phyloP scores from a whole-genome alignment of 805 yeast genomes.

The Metschnikowia orientalis region DNA sequence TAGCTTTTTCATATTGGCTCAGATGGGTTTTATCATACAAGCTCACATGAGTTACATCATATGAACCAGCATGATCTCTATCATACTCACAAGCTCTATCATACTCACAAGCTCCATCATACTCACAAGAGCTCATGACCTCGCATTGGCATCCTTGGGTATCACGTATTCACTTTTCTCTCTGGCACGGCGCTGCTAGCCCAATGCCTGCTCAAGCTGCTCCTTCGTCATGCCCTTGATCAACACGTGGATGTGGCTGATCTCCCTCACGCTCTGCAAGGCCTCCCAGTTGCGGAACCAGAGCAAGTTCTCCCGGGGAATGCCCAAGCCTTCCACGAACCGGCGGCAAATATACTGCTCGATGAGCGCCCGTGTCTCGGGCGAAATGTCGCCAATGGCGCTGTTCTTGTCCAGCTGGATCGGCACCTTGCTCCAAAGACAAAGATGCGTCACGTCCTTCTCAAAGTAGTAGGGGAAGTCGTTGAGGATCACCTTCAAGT shows the following conservation, averaged over 20 bases:
- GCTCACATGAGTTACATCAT: too few species aligned
- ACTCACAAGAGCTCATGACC: too few species aligned
- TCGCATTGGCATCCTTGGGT: too few species aligned
- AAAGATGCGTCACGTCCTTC: slow-evolving; percentile 48
- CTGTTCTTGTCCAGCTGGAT: slow-evolving; percentile 50
- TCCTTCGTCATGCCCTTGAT: slow-evolving; percentile 37
- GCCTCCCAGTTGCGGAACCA: slow-evolving; percentile 76
- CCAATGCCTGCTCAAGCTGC: slow-evolving; percentile 11
- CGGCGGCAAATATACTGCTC: slow-evolving; percentile 45
- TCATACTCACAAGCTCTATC: too few species aligned
- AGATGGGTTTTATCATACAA: too few species aligned
- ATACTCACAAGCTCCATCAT: too few species aligned
- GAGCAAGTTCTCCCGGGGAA: slow-evolving; percentile 35
- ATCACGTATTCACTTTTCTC: too few species aligned
- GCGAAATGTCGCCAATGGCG: slow-evolving; percentile 48
- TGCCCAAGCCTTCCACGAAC: slow-evolving; percentile 43
- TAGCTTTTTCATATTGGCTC: too few species aligned
- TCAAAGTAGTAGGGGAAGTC: slow-evolving; percentile 67
- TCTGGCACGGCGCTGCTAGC: too few species aligned
- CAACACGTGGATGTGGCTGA: slow-evolving; percentile 70
- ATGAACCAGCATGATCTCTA: too few species aligned
- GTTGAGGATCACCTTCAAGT: slow-evolving; percentile 47
- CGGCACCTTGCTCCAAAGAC: slow-evolving; percentile 62
- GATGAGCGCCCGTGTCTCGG: slow-evolving; percentile 37
- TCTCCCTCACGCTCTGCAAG: slow-evolving; percentile 60